Percentiles rank a stretch among this genome's conserved stretches.
phyloP scores from a whole-genome alignment of 148 eudicot genomes.

The Suaeda aralocaspica region DNA sequence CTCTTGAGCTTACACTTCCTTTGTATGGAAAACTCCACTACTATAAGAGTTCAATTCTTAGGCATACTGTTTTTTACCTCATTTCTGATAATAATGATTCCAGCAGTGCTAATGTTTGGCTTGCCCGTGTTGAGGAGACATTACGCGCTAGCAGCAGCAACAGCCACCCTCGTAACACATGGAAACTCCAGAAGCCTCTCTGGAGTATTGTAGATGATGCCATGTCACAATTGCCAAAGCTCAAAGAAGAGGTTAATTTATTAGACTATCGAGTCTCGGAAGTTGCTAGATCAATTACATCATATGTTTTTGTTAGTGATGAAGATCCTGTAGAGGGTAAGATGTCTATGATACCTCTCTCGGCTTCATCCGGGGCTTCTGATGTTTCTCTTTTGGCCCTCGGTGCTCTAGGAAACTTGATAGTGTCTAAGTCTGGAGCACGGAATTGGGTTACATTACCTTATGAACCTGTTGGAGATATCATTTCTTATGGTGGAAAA shows the following conservation, averaged over 20 bases:
- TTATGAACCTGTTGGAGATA: background rate
- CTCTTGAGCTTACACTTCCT: background rate
- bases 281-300: background rate
- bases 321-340: no score
- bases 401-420: background rate
- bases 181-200: background rate
- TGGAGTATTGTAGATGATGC: no score
- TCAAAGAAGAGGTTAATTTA: background rate
- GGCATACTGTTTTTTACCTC: background rate
- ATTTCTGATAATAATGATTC: background rate
- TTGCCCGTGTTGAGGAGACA: background rate
- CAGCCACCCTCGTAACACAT: background rate
- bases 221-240: background rate
- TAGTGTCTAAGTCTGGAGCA: background rate
- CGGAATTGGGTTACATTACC: background rate
- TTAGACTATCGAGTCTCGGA: background rate
- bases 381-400: background rate
- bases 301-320: background rate
- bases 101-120: background rate
- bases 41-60: no score
- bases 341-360: no score
- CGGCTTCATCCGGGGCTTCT: background rate
- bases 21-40: no score
- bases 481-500: background rate
- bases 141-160: no score